Base-by-base conservation (phyloP, 495 filamentous ascomycete species). In the Poronia punctata region DNA sequence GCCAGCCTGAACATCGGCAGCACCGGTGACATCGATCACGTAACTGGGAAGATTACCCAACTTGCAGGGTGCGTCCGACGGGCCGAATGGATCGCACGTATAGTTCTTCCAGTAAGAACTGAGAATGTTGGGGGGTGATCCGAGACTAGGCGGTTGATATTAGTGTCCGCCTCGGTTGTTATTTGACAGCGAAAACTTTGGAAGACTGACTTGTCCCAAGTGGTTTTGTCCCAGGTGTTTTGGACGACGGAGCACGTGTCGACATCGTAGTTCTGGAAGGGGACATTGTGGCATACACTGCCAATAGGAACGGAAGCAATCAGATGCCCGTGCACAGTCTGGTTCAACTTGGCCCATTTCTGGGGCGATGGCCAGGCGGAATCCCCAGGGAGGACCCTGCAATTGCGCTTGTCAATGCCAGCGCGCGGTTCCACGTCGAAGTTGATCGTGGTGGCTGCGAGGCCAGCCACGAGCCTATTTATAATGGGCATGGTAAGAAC, bases 31-130 rank as follows among this genome's bases (percentile, higher is more conserved):
- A 46, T 76, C 66, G 44, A 78, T 61, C 1, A 67, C 56, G 40
- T 82, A 83, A 7, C 32, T 26, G 5, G 71, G 65, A 41, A 71
- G 68, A 48, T 75, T 76, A 3, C 73, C 78, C 0, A 78, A 45
- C 3, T 39, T 47, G 57, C 79, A 84, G 3, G 63, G 54, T 3
- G 64, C 57, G 35, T 40, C 54, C 3, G 44, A 39, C 12, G 49
- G 30, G 18, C 61, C 53, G 45, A 70, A 78, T 5, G 78, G 75
- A 42, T 74, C 66, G 52, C 79, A 84, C 33, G 62, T 69, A 15
- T 64, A 53, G 50, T 73, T 75, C 20, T 56, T 33, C 35, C 61
- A 72, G 49, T 52, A 71, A 5, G 67, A 60, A 0, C 63, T 57
- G 61, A 72, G 70, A 34, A 75, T 51, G 1, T 49, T 44, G 16